Evolutionary conservation across 2,329 filamentous ascomycete species (phyloP).

Genomic region (Ceratocystis huliohia): DNA sequence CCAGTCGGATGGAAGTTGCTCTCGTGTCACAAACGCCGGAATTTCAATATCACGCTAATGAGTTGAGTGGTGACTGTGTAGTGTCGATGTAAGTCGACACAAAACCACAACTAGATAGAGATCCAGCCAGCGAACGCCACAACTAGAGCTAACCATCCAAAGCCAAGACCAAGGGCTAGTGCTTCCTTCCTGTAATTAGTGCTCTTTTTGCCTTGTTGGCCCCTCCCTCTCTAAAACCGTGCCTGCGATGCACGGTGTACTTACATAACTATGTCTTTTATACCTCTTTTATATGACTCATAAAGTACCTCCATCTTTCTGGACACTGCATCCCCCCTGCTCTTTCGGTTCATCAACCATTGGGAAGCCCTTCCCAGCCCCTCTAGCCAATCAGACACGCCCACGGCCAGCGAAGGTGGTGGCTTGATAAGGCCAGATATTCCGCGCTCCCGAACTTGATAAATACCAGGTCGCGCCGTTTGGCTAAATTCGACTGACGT

Average conservation of each 20-base stretch:
- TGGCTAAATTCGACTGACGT: slow-evolving; percentile 22
- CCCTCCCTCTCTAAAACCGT: neutral
- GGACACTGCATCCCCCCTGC: slow-evolving; percentile 8
- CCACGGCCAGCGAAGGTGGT: slow-evolving; percentile 11
- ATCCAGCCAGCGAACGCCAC: neutral
- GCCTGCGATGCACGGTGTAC: slow-evolving; percentile 11
- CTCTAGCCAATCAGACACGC: slow-evolving; percentile 17
- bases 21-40: neutral
- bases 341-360: neutral
- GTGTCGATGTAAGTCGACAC: neutral
- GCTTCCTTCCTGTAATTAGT: slow-evolving; percentile 6
- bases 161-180: neutral
- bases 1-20: neutral
- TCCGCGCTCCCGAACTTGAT: slow-evolving; percentile 21
- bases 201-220: neutral
- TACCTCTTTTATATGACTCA: slow-evolving; percentile 13
- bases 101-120: neutral
- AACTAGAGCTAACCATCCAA: too few relatives aligned
- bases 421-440: slow-evolving; percentile 21
- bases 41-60: neutral
- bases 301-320: slow-evolving; percentile 11
- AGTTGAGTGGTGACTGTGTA: too few relatives aligned
- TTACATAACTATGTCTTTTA: slow-evolving; percentile 2
- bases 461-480: slow-evolving; percentile 23
- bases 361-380: neutral